Evolutionary conservation across 75 land plant genomes (phyloP).

Genomic region (Larix kaempferi): DNA sequence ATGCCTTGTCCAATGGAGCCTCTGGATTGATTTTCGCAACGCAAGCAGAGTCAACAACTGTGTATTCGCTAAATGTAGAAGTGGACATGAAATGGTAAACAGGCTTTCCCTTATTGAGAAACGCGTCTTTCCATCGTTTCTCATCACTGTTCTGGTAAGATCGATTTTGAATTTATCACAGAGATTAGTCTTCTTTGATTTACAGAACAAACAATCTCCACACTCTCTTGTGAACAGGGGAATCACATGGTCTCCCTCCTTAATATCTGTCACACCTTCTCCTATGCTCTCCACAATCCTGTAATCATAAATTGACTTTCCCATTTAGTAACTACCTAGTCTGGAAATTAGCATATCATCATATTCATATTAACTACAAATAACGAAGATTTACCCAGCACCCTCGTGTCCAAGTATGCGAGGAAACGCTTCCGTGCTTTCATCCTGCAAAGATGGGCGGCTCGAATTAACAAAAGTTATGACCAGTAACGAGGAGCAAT

Average conservation of each 20-base stretch:
- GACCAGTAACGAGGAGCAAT: background rate
- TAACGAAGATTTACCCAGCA: conserved; percentile 50
- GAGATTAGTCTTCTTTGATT: conserved; percentile 52
- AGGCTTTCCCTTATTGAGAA: conserved; percentile 35
- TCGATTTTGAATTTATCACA: conserved; percentile 48
- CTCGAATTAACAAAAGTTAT: background rate
- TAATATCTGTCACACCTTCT: conserved; percentile 25
- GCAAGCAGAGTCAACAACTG: conserved; percentile 73
- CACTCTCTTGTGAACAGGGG: background rate
- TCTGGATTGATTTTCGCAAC: conserved; percentile 60
- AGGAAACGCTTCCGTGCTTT: conserved; percentile 29
- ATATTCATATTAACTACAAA: too few relatives aligned
- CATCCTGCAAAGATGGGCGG: background rate
- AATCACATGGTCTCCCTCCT: background rate
- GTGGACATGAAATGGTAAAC: conserved; percentile 66
- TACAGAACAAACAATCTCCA: conserved; percentile 1
- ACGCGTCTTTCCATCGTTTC: conserved; percentile 38
- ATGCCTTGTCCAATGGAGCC: conserved; percentile 59
- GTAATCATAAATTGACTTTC: background rate
- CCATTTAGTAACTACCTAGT: too few relatives aligned
- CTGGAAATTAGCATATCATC: too few relatives aligned
- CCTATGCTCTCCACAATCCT: conserved; percentile 41
- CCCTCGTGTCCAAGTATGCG: conserved; percentile 90
- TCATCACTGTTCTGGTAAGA: conserved; percentile 44
- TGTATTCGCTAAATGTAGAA: conserved; percentile 90